Evolutionary conservation across 179 eudicot genomes (phyloP).

Genomic region (Camellia oleifera): DNA sequence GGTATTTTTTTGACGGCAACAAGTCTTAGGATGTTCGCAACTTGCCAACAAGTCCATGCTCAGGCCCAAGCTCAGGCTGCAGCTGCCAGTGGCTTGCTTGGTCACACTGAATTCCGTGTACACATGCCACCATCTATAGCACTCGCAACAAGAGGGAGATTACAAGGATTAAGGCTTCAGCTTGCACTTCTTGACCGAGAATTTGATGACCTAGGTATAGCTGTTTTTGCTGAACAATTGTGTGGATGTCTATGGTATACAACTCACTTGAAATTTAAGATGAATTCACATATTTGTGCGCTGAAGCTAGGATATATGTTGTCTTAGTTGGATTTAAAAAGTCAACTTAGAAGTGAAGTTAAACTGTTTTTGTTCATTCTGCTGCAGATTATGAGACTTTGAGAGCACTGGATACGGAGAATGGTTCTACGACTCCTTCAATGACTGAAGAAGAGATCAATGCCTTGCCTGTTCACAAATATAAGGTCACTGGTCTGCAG

Average conservation of each 20-base stretch:
- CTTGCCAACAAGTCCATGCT: conserved; percentile 78
- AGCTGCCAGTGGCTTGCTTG: conserved; percentile 63
- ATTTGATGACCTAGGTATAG: conserved; percentile 63
- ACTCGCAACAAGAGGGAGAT: conserved; percentile 60
- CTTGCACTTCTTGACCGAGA: conserved; percentile 77
- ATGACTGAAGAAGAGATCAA: conserved; percentile 75
- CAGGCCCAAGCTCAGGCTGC: conserved; percentile 76
- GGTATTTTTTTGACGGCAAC: conserved; percentile 69
- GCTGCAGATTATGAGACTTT: conserved; percentile 65
- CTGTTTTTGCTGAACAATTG: neutral
- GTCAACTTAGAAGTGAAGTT: neutral
- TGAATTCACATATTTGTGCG: neutral
- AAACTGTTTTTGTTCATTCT: neutral
- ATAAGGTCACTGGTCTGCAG: conserved; percentile 33
- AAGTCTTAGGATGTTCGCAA: conserved; percentile 67
- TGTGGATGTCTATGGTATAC: neutral
- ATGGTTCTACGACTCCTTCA: conserved; percentile 47
- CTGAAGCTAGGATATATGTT: neutral
- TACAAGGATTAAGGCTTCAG: conserved; percentile 71
- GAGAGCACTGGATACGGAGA: conserved; percentile 61
- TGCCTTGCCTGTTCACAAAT: conserved; percentile 68
- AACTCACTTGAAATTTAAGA: neutral
- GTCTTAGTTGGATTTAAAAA: neutral
- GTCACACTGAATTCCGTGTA: conserved; percentile 64
- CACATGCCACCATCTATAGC: conserved; percentile 75